A percentile compares a stretch with the other conserved stretches of the same genome.
These are phyloP conservation scores for Boletales sp. DNA, from an alignment of 768 basidiomycete genomes.

Conservation along the genomic window DNA sequence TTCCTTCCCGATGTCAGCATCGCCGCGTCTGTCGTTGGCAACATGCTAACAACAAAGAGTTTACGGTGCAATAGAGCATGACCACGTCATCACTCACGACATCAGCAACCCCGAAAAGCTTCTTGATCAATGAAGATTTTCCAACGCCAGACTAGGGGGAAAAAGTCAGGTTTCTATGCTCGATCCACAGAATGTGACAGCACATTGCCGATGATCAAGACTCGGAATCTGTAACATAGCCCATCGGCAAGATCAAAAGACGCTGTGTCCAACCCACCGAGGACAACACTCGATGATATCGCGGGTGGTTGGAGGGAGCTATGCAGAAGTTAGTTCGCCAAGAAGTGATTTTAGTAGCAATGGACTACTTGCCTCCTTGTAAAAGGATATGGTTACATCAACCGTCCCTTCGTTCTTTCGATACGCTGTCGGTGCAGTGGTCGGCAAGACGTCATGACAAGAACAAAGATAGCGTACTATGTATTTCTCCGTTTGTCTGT, in stretches of 20 bases:
- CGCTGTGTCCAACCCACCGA: background rate
- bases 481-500: background rate
- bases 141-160: background rate
- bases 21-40: background rate
- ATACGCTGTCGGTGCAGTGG: background rate
- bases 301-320: background rate
- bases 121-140: background rate
- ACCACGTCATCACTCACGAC: background rate
- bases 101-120: background rate
- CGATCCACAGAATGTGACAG: background rate
- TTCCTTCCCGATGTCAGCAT: background rate
- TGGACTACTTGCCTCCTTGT: background rate
- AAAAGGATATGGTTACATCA: background rate
- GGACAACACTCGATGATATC: background rate
- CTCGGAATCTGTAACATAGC: background rate
- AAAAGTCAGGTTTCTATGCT: background rate
- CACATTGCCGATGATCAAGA: background rate
- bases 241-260: background rate
- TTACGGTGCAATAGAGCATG: background rate
- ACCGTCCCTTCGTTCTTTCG: background rate
- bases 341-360: background rate
- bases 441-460: background rate
- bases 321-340: background rate
- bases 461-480: background rate
- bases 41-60: background rate